Evolutionary conservation across 164 flowering plant genomes (phyloP), one percentile per base, ranked within the genome.

Genomic region (Vitis rupestris): DNA sequence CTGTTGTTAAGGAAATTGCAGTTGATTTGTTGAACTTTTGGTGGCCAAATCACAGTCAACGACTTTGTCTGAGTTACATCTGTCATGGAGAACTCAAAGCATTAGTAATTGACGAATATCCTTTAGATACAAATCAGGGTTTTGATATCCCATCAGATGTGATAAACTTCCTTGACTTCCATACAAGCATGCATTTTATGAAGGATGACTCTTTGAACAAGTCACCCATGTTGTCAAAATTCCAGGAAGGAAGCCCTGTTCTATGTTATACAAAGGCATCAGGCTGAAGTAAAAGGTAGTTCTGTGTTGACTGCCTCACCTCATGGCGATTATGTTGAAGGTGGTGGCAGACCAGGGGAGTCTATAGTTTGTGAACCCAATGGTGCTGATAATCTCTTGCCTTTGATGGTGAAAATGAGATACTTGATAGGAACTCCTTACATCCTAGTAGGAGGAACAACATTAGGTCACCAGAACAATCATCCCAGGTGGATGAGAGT

Each of bases 81-180:
- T 67, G 86, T 95, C 56, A 83, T 72, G 80, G 93, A 86, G 52
- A 85, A 86, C 74, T 92, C 97, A 60, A 85, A 9, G 97, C 97
- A n/a, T 79, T 91, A 64, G 97, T 95, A 23, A 90, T 95, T 13
- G 90, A 91, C 75, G 97, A 95, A 72, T 95, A 93, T 76, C 97
- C 97, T 72, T 96, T 97, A 64, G 99, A 93, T 87, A 97, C 98
- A 48, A 90, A 91, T 79, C 98, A 91, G 79, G 98, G 99, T 69
- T 95, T 91, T 72, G 99, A 95, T 83, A 88, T 95, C 70, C 99
- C 98, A 66, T 87, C 99, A 44, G 96, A 97, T 70, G 71, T 92
- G 15, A 79, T 95, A 73, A 87, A 86, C 75, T 95, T 87, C 75
- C 88, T 92, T 4, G 81, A 84, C 74, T 84, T 86, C 75, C 76